Conservation (phyloP, 805 yeast genomes). For the Grigorovia transvaalensis region DNA sequence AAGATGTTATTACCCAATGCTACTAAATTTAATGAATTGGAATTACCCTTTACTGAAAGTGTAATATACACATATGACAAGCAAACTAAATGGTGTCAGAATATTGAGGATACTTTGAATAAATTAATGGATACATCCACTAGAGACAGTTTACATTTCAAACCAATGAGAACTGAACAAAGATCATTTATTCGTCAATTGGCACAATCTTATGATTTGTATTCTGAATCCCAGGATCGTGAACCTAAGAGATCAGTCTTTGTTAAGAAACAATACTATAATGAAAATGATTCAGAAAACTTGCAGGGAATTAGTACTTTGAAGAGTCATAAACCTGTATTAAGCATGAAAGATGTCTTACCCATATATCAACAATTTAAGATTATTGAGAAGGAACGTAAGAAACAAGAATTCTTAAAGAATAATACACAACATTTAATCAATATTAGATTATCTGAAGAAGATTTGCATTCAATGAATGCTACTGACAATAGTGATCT, state of each 20-base stretch:
- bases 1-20: slow-evolving; percentile 18
- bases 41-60: slow-evolving; percentile 35
- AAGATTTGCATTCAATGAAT: slow-evolving; percentile 3
- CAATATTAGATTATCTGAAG: slow-evolving; percentile 16
- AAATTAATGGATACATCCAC: slow-evolving; percentile 36
- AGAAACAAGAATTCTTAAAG: slow-evolving; percentile 21
- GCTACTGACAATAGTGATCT: background rate
- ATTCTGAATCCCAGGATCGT: slow-evolving; percentile 66
- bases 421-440: slow-evolving; percentile 15
- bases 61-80: slow-evolving; percentile 38
- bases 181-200: slow-evolving; percentile 62
- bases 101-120: slow-evolving; percentile 45
- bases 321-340: slow-evolving; percentile 16
- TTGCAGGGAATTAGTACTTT: slow-evolving; percentile 7
- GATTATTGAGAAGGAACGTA: slow-evolving; percentile 27
- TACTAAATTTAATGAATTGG: slow-evolving; percentile 19
- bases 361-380: slow-evolving; percentile 38
- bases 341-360: slow-evolving; percentile 22
- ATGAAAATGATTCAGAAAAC: background rate
- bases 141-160: slow-evolving; percentile 45
- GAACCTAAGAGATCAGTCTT: slow-evolving; percentile 73
- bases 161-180: slow-evolving; percentile 62
- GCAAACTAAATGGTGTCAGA: slow-evolving; percentile 60
- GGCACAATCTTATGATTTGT: slow-evolving; percentile 47
- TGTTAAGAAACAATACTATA: slow-evolving; percentile 30